phyloP scores from a whole-genome alignment of 768 basidiomycete species.

The Boletus subparvulus region DNA sequence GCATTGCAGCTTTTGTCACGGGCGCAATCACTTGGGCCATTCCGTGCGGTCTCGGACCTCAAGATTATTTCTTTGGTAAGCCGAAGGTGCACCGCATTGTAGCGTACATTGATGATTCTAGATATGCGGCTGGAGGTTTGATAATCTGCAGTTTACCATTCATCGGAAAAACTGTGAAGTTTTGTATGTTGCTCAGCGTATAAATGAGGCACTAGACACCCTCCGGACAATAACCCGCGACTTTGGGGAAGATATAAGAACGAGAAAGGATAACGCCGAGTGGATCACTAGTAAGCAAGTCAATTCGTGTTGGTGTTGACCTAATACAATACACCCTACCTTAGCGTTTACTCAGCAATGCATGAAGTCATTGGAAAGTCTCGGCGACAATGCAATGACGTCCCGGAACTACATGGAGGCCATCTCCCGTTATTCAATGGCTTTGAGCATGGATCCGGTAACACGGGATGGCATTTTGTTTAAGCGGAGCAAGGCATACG shows the following conservation, averaged over 20 bases:
- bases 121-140: slow-evolving; percentile 14
- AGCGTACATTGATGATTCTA: not conserved
- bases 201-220: not conserved
- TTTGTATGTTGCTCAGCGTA: not conserved
- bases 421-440: not conserved
- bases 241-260: not conserved
- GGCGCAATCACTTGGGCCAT: slow-evolving; percentile 3
- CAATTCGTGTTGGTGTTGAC: not conserved
- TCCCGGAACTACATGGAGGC: slow-evolving; percentile 1
- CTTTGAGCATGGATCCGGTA: not conserved
- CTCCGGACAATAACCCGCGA: not conserved
- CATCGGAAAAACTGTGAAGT: slow-evolving; percentile 1
- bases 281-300: slow-evolving; percentile 2
- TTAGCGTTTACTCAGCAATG: slow-evolving; percentile 3
- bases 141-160: slow-evolving; percentile 2
- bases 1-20: not conserved
- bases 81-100: not conserved
- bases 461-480: not conserved
- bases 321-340: not conserved
- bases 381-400: not conserved
- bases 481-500: slow-evolving; percentile 5
- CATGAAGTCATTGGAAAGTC: not conserved
- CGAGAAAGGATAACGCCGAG: not conserved
- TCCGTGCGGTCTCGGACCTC: not conserved
- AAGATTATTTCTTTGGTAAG: slow-evolving; percentile 1